Evolutionary conservation across 352 stramenopile species (phyloP), one percentile per base, ranked within the genome.

Genomic region (Discostella stelligera): DNA sequence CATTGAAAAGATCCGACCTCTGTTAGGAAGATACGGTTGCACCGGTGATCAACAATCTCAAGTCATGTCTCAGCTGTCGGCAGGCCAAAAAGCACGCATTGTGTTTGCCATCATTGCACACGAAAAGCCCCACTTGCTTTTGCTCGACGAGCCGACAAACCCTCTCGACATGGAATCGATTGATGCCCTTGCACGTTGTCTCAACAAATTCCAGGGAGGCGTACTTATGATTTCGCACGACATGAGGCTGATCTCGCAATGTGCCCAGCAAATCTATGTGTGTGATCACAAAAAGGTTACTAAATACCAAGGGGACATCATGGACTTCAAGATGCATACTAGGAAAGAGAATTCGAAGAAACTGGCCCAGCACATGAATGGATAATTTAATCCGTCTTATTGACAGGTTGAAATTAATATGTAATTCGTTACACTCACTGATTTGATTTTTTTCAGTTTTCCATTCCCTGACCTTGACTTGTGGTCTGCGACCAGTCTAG

Each of bases 181-280:
- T 86, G 96, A 98, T 81, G 95, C 96, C 21, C 85, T 99, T n/a
- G 96, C 96, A 16, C 90, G 94, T 27, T 97, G 95, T 70, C 94
- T 99, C 68, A 98, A 98, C 87, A 94, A 95, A 54, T 99, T 99
- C 83, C 81, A 96, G 80, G 96, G 96, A 75, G 96, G 96, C 60
- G 97, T 99, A 74, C 80, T 99, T 52, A 94, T 98, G 66, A 97
- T 98, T 70, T 97, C 91, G 75, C 96, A 98, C 93, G 96, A 98
- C 92, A 98, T 98, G 95, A 91, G 96, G 67, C 90, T 99, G 70
- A 95, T 95, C 58, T 93, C 86, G 21, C 90, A 96, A 70, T 97
- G 98, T 60, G 97, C 97, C 61, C 95, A 99, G 79, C 96, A 99
- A 86, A 99, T 99, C 86, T 99, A 97, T 92, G 93, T 99, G 60